Base-by-base conservation (phyloP, 2,329 filamentous ascomycete species). In the Alternaria postmessia region DNA sequence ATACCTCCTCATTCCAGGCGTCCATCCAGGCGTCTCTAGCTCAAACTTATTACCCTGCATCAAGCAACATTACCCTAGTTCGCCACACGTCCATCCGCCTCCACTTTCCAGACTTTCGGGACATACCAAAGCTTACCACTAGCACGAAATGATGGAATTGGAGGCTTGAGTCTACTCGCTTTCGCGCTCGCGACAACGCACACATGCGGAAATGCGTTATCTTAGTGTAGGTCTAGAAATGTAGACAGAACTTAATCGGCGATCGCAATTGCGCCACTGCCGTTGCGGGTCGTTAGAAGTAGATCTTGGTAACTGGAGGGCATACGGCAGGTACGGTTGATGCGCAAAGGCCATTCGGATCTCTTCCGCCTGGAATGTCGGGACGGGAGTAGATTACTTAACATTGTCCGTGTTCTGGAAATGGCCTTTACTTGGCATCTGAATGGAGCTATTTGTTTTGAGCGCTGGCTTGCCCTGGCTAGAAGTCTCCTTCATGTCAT, bases 221-320 rank as follows among this genome's bases (percentile, higher is more conserved):
- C 46, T 38, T 49, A 49, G 46, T 49, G 30, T 49, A 38, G 32
- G 32, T 22, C 32, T 49, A 26, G 46, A 36, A n/a, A 49, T 24
- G 20, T 26, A 26, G 46, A 32, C 20, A 38, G 20, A 49, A 49
- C 32, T 24, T 22, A 49, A 49, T 49, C 46, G 46, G 46, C 32
- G 46, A 49, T 49, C 14, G 46, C 32, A 49, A 22, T 49, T 49
- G 46, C 32, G 46, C 46, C 46, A 49, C 46, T 36, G 9, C 46
- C 46, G 32, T 16, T 36, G 46, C 46, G 32, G 46, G 46, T 49
- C 20, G 46, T 38, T 24, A 24, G 39, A 3, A 12, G 20, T 16
- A 42, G 20, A 42, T 42, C 28, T 11, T 30, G 39, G 39, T 16
- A 8, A 20, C 39, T 42, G 12, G 5, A 24, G 3, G 20, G 5